phyloP scores from a whole-genome alignment of 2,329 filamentous ascomycete species.

The Emergomyces orientalis region DNA sequence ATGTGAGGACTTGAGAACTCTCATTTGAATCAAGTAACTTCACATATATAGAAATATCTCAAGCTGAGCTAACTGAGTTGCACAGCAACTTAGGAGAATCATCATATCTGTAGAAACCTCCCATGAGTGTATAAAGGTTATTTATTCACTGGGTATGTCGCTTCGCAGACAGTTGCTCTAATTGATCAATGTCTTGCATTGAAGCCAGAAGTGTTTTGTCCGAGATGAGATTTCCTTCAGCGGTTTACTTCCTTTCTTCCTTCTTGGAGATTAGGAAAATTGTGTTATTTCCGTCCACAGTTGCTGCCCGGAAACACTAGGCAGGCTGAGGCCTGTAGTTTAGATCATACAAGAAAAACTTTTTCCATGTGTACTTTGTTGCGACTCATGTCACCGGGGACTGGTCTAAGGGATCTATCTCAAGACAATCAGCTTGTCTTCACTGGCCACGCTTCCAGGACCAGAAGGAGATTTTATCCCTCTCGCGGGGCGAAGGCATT shows the following conservation, averaged over 20 bases:
- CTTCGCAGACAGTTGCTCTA: too few relatives aligned
- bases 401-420: not conserved
- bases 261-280: not conserved
- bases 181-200: too few relatives aligned
- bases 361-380: not conserved
- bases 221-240: not conserved
- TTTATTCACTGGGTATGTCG: too few relatives aligned
- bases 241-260: not conserved
- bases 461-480: not conserved
- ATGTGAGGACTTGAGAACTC: too few relatives aligned
- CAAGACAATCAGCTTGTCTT: not conserved
- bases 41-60: too few relatives aligned
- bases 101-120: too few relatives aligned
- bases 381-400: not conserved
- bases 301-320: not conserved
- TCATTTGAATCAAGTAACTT: too few relatives aligned
- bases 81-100: too few relatives aligned
- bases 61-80: too few relatives aligned
- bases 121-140: too few relatives aligned
- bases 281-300: not conserved
- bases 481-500: not conserved
- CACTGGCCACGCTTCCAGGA: not conserved
- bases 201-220: not conserved
- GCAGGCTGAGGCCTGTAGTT: slow-evolving; percentile 1
- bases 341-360: not conserved